Conservation (phyloP, 371 early-diverging fungal species). For the Apophysomyces sp. region DNA sequence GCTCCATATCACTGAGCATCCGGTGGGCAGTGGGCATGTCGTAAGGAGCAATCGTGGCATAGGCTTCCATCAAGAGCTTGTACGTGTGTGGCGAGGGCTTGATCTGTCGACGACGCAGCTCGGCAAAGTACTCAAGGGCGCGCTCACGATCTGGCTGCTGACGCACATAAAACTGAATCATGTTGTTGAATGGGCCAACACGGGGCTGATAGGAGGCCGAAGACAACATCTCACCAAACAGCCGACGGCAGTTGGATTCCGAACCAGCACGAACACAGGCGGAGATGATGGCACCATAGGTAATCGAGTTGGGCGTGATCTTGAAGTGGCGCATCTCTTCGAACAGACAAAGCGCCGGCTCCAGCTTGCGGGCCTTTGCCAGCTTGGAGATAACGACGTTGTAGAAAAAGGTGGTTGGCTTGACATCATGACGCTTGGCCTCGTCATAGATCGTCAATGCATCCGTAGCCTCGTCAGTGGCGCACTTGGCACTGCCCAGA, state of each 20-base stretch:
- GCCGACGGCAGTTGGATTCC: slow-evolving; percentile 45
- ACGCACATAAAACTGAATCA: slow-evolving; percentile 68
- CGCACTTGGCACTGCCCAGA: slow-evolving; percentile 47
- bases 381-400: slow-evolving; percentile 67
- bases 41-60: slow-evolving; percentile 58
- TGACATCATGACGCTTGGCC: slow-evolving; percentile 58
- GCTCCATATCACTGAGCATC: slow-evolving; percentile 51
- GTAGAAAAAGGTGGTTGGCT: slow-evolving; percentile 64
- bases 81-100: slow-evolving; percentile 63
- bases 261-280: slow-evolving; percentile 65
- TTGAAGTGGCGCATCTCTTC: slow-evolving; percentile 59
- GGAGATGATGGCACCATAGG: slow-evolving; percentile 64
- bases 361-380: slow-evolving; percentile 64
- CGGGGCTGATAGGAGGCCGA: slow-evolving; percentile 55
- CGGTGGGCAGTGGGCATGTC: slow-evolving; percentile 62
- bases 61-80: slow-evolving; percentile 62
- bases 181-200: slow-evolving; percentile 62
- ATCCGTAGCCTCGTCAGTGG: slow-evolving; percentile 54
- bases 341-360: slow-evolving; percentile 53
- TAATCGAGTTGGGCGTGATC: slow-evolving; percentile 55
- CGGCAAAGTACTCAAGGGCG: slow-evolving; percentile 52
- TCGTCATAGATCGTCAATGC: slow-evolving; percentile 60
- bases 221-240: slow-evolving; percentile 56
- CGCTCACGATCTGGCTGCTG: slow-evolving; percentile 56
- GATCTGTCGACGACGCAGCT: slow-evolving; percentile 50